These are phyloP conservation scores for Dryadomyces sulphureus DNA, from an alignment of 2,329 filamentous ascomycete genomes.

Conservation along the genomic window DNA sequence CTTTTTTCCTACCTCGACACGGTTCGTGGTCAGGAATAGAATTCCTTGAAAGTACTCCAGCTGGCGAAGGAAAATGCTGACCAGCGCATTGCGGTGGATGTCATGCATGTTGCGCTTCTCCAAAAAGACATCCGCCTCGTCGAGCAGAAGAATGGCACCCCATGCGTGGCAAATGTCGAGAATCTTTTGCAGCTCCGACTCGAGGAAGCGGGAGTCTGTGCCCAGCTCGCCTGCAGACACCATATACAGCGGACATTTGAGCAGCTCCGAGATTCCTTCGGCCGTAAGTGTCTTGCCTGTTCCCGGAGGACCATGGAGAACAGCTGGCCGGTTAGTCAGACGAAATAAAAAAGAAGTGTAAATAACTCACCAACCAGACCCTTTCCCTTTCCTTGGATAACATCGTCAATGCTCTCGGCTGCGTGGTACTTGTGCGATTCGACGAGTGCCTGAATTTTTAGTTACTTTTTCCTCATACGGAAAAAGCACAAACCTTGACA, in stretches of 20 bases:
- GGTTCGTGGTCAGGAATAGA: constrained; percentile 77
- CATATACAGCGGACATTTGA: constrained; percentile 32
- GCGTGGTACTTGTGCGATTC: constrained; percentile 73
- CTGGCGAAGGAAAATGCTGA: constrained; percentile 69
- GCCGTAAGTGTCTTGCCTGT: constrained; percentile 32
- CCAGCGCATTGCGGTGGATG: constrained; percentile 32
- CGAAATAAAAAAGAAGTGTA: not conserved
- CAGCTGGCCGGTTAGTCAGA: constrained; percentile 22
- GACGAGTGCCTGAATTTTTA: constrained; percentile 45
- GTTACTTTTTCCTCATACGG: too few species aligned
- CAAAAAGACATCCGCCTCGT: constrained; percentile 40
- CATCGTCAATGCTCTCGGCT: constrained; percentile 68
- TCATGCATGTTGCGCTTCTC: constrained; percentile 28
- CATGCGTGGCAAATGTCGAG: constrained; percentile 34
- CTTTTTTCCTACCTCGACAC: constrained; percentile 54
- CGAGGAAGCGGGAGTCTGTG: constrained; percentile 25
- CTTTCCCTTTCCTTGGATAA: constrained; percentile 72
- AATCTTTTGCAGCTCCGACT: constrained; percentile 29
- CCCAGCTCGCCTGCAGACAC: constrained; percentile 40
- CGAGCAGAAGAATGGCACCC: constrained; percentile 34
- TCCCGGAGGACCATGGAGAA: constrained; percentile 59
- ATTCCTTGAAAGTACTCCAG: constrained; percentile 91
- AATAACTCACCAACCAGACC: constrained; percentile 50
- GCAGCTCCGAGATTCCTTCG: constrained; percentile 24
- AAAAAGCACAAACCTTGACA: constrained; percentile 35